phyloP scores from a whole-genome alignment of 1,284 basidiomycete genomes.

The Meripilus lineatus region DNA sequence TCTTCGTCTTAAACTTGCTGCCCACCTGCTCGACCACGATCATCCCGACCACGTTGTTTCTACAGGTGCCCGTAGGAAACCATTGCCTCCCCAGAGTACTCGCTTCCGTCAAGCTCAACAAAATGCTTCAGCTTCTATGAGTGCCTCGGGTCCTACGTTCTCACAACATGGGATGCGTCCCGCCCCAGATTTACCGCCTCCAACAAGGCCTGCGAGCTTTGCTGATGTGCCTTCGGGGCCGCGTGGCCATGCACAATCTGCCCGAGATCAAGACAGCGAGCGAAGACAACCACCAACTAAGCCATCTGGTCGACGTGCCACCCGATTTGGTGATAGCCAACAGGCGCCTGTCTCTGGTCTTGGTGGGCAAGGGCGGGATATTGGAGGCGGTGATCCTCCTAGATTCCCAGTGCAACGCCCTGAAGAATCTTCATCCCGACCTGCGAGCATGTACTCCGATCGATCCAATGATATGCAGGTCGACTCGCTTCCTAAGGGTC shows the following conservation, averaged over 20 bases:
- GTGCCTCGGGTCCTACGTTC: constrained; percentile 15
- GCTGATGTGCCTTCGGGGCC: constrained; percentile 15
- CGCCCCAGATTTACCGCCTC: constrained; percentile 1
- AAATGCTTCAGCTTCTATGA: background rate
- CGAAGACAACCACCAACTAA: constrained; percentile 11
- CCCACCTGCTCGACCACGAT: background rate
- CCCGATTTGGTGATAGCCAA: constrained; percentile 14
- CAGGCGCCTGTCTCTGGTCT: background rate
- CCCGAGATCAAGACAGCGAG: constrained; percentile 9
- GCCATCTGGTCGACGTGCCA: constrained; percentile 7
- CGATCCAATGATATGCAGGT: constrained; percentile 23
- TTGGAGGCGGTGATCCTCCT: constrained; percentile 16
- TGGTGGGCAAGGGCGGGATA: constrained; percentile 3
- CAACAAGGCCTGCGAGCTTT: constrained; percentile 6
- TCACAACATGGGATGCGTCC: constrained; percentile 6
- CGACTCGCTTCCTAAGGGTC: constrained; percentile 28
- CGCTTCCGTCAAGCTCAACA: constrained; percentile 23
- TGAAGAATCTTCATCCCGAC: constrained; percentile 10
- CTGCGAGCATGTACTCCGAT: constrained; percentile 21
- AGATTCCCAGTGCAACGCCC: constrained; percentile 10
- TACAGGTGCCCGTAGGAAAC: constrained; percentile 16
- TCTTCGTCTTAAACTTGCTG: constrained; percentile 13
- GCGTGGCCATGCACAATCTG: constrained; percentile 13
- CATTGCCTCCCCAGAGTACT: constrained; percentile 28
- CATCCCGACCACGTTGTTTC: background rate